Evolutionary conservation across 768 basidiomycete species (phyloP).

Genomic region (Leccinum rimulosum): DNA sequence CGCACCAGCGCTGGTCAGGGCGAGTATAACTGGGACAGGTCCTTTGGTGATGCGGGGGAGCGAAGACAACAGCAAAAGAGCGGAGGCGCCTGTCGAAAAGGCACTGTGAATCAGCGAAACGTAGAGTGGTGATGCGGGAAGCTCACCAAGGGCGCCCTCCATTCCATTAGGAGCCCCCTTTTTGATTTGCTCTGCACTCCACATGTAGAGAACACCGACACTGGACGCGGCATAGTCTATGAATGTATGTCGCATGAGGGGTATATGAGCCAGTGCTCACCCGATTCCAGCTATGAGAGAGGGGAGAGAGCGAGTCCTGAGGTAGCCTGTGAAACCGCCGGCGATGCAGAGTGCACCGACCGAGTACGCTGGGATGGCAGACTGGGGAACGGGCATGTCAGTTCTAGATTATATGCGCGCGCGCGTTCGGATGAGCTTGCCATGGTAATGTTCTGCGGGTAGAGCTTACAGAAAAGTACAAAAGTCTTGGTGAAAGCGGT

Average conservation of each 20-base stretch:
- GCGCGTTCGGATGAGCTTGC: constrained; percentile 23
- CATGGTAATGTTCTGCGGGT: constrained; percentile 17
- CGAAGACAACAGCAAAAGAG: constrained; percentile 70
- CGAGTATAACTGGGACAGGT: constrained; percentile 64
- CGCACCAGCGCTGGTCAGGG: constrained; percentile 57
- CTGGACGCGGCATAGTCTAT: constrained; percentile 33
- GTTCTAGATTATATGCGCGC: constrained; percentile 5
- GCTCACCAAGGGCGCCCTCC: constrained; percentile 72
- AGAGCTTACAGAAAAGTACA: constrained; percentile 19
- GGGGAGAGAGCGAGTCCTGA: constrained; percentile 71
- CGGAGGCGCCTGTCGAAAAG: constrained; percentile 60
- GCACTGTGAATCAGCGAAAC: background rate
- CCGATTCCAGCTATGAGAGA: constrained; percentile 80
- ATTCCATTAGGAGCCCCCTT: constrained; percentile 72
- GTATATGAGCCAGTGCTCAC: constrained; percentile 40
- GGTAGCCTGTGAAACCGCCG: constrained; percentile 74
- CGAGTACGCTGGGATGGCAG: constrained; percentile 76
- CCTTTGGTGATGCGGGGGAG: constrained; percentile 70
- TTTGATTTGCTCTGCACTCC: constrained; percentile 73
- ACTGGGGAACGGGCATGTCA: constrained; percentile 44
- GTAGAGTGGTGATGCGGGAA: background rate
- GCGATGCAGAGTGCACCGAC: constrained; percentile 76
- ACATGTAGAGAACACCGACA: constrained; percentile 76
- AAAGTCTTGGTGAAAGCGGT: background rate
- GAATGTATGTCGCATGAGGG: background rate